Percentiles rank a stretch among this genome's conserved stretches.
phyloP scores from a whole-genome alignment of 2,329 filamentous ascomycete species.

The Alternaria dauci region DNA sequence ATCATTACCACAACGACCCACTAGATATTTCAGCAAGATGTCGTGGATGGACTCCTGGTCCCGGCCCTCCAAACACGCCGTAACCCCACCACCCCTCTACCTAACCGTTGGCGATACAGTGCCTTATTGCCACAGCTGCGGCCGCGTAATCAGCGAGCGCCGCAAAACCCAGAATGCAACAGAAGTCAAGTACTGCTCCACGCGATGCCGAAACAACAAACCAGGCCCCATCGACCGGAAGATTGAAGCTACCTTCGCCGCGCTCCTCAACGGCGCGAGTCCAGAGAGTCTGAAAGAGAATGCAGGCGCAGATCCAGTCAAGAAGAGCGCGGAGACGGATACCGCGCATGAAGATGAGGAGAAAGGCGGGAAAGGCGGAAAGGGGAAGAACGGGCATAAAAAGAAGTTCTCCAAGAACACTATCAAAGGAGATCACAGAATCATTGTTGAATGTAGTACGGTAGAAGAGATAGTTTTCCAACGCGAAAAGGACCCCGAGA shows the following conservation, averaged over 20 bases:
- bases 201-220: constrained; percentile 62
- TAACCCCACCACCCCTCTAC: constrained; percentile 64
- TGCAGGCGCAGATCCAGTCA: constrained; percentile 5
- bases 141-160: constrained; percentile 61
- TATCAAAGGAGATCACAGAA: constrained; percentile 60
- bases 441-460: constrained; percentile 60
- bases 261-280: constrained; percentile 47
- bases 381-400: constrained; percentile 31
- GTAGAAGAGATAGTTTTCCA: constrained; percentile 63
- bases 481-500: constrained; percentile 55
- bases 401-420: constrained; percentile 36
- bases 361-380: not conserved
- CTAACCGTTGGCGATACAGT: constrained; percentile 58
- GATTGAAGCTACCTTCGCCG: constrained; percentile 62
- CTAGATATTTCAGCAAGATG: constrained; percentile 45
- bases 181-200: constrained; percentile 65
- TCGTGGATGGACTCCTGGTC: constrained; percentile 62
- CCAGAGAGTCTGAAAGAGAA: constrained; percentile 41
- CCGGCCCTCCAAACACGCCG: constrained; percentile 52
- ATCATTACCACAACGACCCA: not conserved
- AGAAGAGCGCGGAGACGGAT: not conserved
- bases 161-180: constrained; percentile 46
- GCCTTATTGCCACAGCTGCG: constrained; percentile 66
- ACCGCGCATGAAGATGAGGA: not conserved
- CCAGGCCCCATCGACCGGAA: constrained; percentile 60